A percentile compares a stretch with the other conserved stretches of the same genome.
Evolutionary conservation across 352 stramenopile species (phyloP).

Genomic region (Pythium scleroteichum): DNA sequence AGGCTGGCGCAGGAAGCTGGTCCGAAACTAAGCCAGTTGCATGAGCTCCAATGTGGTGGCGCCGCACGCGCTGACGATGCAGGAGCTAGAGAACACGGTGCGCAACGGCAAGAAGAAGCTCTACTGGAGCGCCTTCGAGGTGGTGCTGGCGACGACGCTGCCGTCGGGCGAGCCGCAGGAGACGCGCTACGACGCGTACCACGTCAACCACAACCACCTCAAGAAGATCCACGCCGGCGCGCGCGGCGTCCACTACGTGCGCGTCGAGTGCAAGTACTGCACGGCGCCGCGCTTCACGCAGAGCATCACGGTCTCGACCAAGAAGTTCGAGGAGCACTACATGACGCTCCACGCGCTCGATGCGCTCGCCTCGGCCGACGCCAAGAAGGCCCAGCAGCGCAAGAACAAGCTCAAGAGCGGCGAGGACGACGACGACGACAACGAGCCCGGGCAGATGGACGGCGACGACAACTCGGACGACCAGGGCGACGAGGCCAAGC

Average conservation of each 20-base stretch:
- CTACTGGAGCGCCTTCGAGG: slow-evolving; percentile 31
- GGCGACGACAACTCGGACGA: background rate
- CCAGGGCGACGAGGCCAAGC: background rate
- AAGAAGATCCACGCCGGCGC: slow-evolving; percentile 30
- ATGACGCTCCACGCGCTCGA: slow-evolving; percentile 28
- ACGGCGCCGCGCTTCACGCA: slow-evolving; percentile 30
- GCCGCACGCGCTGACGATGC: slow-evolving; percentile 16
- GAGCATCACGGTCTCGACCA: slow-evolving; percentile 35
- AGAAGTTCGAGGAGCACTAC: slow-evolving; percentile 37
- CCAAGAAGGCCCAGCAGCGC: slow-evolving; percentile 19
- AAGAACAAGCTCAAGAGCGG: slow-evolving; percentile 4
- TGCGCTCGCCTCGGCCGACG: slow-evolving; percentile 21
- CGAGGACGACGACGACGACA: slow-evolving; percentile 9
- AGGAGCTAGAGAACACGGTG: slow-evolving; percentile 28
- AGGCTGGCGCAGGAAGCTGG: background rate
- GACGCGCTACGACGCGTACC: slow-evolving; percentile 30
- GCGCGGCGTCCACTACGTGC: slow-evolving; percentile 17
- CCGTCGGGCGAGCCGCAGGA: slow-evolving; percentile 5
- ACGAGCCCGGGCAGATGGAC: background rate
- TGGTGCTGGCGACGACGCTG: slow-evolving; percentile 19
- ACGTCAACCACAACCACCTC: slow-evolving; percentile 31
- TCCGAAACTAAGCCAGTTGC: slow-evolving; percentile 14
- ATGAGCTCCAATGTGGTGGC: background rate
- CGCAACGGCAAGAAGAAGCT: slow-evolving; percentile 36
- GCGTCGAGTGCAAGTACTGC: slow-evolving; percentile 35